phyloP scores from a whole-genome alignment of 768 basidiomycete genomes.

The Rhizopogon vesiculosus region DNA sequence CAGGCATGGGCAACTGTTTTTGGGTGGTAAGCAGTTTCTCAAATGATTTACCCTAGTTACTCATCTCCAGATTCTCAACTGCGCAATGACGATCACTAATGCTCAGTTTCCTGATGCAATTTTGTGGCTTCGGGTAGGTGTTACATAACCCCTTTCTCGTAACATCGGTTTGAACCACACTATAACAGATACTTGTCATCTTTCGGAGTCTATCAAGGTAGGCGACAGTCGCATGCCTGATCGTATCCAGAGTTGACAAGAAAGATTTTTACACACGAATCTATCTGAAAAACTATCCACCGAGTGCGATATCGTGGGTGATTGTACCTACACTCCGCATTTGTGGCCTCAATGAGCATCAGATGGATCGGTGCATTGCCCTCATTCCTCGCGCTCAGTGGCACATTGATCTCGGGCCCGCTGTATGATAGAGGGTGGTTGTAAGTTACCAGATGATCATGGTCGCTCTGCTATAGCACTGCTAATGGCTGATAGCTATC shows the following conservation, averaged over 20 bases:
- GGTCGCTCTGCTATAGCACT: neutral
- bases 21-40: neutral
- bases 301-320: slow-evolving; percentile 26
- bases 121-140: slow-evolving; percentile 21
- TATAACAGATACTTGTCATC: slow-evolving; percentile 16
- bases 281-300: slow-evolving; percentile 21
- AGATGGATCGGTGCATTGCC: slow-evolving; percentile 39
- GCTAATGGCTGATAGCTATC: slow-evolving; percentile 1
- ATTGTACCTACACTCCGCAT: slow-evolving; percentile 15
- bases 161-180: neutral
- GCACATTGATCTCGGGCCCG: slow-evolving; percentile 35
- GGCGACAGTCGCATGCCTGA: neutral
- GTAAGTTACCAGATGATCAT: slow-evolving; percentile 12
- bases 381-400: slow-evolving; percentile 32
- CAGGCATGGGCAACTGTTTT: slow-evolving; percentile 7
- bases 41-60: neutral
- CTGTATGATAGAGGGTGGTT: slow-evolving; percentile 43
- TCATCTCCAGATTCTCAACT: no score
- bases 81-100: neutral
- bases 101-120: slow-evolving; percentile 18
- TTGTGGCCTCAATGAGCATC: slow-evolving; percentile 19
- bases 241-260: neutral
- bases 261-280: slow-evolving; percentile 27
- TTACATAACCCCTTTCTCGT: no score
- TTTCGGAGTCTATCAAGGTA: slow-evolving; percentile 30